These are phyloP conservation scores for Termitomyces sp. DNA, from an alignment of 768 basidiomycete species.

Conservation along the genomic window DNA sequence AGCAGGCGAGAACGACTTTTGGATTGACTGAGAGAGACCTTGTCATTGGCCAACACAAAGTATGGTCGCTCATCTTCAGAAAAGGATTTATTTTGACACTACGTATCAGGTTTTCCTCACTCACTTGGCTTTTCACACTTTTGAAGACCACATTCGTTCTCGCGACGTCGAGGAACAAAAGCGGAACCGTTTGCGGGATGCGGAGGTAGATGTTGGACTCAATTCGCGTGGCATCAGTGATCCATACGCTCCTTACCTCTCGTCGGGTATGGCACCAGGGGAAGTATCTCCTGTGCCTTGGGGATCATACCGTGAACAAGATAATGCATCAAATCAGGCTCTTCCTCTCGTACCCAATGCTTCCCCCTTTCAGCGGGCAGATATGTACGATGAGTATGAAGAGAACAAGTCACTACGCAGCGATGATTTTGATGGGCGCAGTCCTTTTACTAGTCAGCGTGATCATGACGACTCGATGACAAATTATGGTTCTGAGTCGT, in stretches of 20 bases:
- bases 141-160: slow-evolving; percentile 84
- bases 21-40: slow-evolving; percentile 65
- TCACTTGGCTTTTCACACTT: slow-evolving; percentile 76
- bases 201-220: slow-evolving; percentile 67
- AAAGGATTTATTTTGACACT: neutral
- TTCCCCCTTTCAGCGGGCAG: slow-evolving; percentile 76
- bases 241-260: slow-evolving; percentile 74
- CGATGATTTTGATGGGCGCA: slow-evolving; percentile 79
- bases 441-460: slow-evolving; percentile 69
- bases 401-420: slow-evolving; percentile 68
- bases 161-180: slow-evolving; percentile 85
- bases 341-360: slow-evolving; percentile 83
- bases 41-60: slow-evolving; percentile 81
- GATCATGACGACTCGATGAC: slow-evolving; percentile 77
- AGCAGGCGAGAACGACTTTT: slow-evolving; percentile 52
- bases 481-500: slow-evolving; percentile 87
- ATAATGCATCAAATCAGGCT: slow-evolving; percentile 59
- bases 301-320: slow-evolving; percentile 48
- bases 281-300: slow-evolving; percentile 24
- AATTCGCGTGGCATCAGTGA: slow-evolving; percentile 53
- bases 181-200: slow-evolving; percentile 71
- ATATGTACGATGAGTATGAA: slow-evolving; percentile 71
- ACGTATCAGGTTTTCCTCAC: slow-evolving; percentile 76
- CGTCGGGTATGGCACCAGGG: slow-evolving; percentile 41
- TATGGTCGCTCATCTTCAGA: slow-evolving; percentile 25